Conservation (phyloP, 2,329 filamentous ascomycete genomes). For the Paraconiothyrium brasiliense region DNA sequence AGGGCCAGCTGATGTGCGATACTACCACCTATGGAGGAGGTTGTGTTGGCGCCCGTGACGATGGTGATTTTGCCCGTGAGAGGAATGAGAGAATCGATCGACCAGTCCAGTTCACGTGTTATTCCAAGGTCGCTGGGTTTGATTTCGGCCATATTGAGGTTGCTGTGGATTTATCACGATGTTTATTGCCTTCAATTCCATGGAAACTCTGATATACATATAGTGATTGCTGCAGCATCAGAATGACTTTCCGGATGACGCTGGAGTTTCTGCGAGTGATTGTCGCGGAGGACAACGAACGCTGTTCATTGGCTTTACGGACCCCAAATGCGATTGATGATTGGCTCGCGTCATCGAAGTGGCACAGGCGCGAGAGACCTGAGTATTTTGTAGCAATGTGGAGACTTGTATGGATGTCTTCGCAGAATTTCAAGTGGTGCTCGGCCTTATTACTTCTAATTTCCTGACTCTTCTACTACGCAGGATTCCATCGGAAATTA, state of each 20-base stretch:
- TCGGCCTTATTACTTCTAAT: too few species aligned
- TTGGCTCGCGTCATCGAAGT: not conserved
- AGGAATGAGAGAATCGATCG: slow-evolving; percentile 1
- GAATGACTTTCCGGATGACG: not conserved
- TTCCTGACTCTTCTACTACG: too few species aligned
- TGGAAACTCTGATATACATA: too few species aligned
- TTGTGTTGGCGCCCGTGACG: slow-evolving; percentile 24
- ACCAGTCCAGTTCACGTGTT: slow-evolving; percentile 12
- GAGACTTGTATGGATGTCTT: too few species aligned
- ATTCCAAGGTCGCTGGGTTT: not conserved
- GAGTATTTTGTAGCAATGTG: too few species aligned
- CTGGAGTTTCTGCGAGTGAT: not conserved
- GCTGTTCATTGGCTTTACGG: not conserved
- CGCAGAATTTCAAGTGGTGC: too few species aligned
- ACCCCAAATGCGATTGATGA: not conserved
- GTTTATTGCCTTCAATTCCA: not conserved
- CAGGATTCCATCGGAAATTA: too few species aligned
- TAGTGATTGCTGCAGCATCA: too few species aligned
- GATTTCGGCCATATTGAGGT: not conserved
- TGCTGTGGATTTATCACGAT: not conserved
- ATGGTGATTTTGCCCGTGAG: slow-evolving; percentile 19
- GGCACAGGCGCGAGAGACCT: not conserved
- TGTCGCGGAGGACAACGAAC: not conserved
- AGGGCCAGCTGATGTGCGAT: slow-evolving; percentile 23
- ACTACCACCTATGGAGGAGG: slow-evolving; percentile 17